Conservation (phyloP, 2,329 filamentous ascomycete genomes). For the Coccinonectria pachysandricola region DNA sequence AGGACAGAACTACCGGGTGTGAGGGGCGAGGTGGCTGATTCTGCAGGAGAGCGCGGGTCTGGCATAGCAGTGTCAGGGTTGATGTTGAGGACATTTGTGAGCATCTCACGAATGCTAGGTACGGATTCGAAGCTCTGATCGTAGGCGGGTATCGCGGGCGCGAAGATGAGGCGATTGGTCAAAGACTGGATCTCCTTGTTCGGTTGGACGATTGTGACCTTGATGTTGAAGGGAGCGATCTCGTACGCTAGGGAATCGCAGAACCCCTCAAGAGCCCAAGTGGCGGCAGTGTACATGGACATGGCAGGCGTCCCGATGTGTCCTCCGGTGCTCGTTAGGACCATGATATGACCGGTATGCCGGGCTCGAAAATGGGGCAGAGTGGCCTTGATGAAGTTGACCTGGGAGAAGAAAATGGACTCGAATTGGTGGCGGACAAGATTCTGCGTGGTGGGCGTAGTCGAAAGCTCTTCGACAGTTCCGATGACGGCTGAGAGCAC, state of each 20-base stretch:
- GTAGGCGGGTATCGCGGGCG: conserved; percentile 58
- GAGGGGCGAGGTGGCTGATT: conserved; percentile 19
- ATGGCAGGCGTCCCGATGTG: conserved; percentile 90
- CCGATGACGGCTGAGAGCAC: conserved; percentile 78
- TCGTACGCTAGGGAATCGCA: conserved; percentile 95
- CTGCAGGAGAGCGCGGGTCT: conserved; percentile 12
- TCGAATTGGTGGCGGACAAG: conserved; percentile 89
- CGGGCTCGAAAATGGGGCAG: conserved; percentile 71
- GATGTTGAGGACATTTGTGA: conserved; percentile 67
- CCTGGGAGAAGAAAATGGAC: conserved; percentile 85
- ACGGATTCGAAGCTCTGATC: conserved; percentile 40
- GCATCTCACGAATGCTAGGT: conserved; percentile 72
- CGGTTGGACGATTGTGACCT: conserved; percentile 89
- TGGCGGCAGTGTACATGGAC: conserved; percentile 81
- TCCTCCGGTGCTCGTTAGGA: conserved; percentile 80
- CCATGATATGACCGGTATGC: conserved; percentile 79
- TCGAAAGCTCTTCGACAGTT: conserved; percentile 80
- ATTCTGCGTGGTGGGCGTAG: conserved; percentile 60
- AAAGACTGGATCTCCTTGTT: conserved; percentile 86
- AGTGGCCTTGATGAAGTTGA: conserved; percentile 88
- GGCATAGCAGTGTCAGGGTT: conserved; percentile 54
- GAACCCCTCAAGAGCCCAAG: conserved; percentile 92
- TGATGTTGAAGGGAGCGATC: conserved; percentile 93
- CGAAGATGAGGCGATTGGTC: conserved; percentile 77
- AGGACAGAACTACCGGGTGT: conserved; percentile 23